Evolutionary conservation across 257 asterid species (phyloP).

Genomic region (Solanum chilense): DNA sequence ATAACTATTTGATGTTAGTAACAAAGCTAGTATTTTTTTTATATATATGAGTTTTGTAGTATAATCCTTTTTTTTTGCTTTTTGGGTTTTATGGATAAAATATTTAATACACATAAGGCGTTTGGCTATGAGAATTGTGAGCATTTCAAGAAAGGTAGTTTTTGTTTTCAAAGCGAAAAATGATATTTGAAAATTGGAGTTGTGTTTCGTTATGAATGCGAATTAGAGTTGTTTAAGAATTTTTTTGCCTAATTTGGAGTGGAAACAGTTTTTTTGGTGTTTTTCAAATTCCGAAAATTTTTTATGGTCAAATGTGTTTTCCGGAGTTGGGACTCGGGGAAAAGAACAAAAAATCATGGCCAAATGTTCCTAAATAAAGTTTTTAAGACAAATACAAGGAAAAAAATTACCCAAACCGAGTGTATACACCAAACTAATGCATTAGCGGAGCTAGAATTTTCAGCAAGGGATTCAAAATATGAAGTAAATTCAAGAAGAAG

Average conservation of each 20-base stretch:
- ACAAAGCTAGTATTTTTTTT: neutral
- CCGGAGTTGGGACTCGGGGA: neutral
- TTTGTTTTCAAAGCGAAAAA: no score
- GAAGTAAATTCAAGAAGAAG: neutral
- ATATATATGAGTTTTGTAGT: neutral
- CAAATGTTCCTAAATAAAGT: neutral
- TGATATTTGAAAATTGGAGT: neutral
- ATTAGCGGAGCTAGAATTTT: neutral
- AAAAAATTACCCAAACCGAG: no score
- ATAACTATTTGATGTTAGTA: neutral
- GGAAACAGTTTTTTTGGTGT: neutral
- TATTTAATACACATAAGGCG: no score
- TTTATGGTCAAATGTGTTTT: neutral
- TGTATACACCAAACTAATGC: neutral
- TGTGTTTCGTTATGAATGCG: neutral
- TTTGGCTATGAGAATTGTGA: no score
- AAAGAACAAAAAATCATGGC: neutral
- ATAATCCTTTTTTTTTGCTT: no score
- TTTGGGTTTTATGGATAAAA: no score
- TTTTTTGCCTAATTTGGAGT: neutral
- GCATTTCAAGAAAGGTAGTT: no score
- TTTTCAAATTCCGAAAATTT: neutral
- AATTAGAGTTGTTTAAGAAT: neutral
- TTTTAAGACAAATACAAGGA: neutral
- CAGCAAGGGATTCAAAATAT: neutral